Evolutionary conservation across 176 grass and related monocot species (phyloP), one percentile per base, ranked within the genome.

Genomic region (Aegilops tauschii): DNA sequence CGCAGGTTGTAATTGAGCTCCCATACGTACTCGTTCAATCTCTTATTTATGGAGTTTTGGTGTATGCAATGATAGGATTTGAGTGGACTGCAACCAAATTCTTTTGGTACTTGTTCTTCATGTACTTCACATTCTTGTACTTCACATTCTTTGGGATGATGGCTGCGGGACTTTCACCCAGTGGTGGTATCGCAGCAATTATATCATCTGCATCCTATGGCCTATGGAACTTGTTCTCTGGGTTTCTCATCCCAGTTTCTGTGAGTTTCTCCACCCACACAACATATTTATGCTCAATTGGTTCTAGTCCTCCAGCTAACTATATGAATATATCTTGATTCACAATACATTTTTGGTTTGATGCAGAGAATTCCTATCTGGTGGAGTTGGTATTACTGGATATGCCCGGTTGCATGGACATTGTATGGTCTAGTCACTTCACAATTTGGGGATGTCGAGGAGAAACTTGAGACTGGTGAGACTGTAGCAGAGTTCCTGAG

Each of bases 111-210:
- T 10, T 92, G 8, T 95, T 92, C 71, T 95, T 95, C 80, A 95
- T 92, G 83, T 95, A 84, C 86, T 85, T 89, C 85, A 90, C 90
- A 16, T 71, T 94, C 12, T 47, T 90, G 8, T 90, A 92, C 85
- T 92, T 82, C 87, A 95, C 90, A 32, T 90, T 88, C 73, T 92
- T 90, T 28, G 93, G 90, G 13, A 95, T 95, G 93, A 87, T 89
- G 93, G 83, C 71, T 9, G 86, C 74, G 79, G 83, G 83, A 36
- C 42, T 85, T 68, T 32, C 83, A 20, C 74, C 83, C 3, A 52
- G 56, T 39, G 74, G 63, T 0, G 25, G 31, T 21, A 77, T 85
- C 6, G 74, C 83, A 16, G 32, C 63, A 23, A 56, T 78, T 39
- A 31, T 67, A 13, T 85, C 62, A 23, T 13, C 39, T 28, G 83